phyloP scores from a whole-genome alignment of 768 basidiomycete genomes.

The Inosperma sp. region DNA sequence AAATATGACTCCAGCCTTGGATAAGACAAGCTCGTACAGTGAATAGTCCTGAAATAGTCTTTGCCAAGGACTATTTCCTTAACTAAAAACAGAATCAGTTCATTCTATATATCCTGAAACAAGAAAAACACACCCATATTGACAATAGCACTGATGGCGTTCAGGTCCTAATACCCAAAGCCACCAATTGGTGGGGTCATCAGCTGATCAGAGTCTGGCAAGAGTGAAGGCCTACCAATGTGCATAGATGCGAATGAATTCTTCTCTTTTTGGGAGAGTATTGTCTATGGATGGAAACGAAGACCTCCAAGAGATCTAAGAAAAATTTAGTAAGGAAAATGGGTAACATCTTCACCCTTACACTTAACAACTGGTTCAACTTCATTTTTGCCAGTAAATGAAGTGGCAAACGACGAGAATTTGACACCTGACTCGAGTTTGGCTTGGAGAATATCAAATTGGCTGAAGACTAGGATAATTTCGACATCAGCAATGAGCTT shows the following conservation, averaged over 20 bases:
- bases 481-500: constrained; percentile 49
- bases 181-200: constrained; percentile 13
- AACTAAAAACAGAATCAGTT: not conserved
- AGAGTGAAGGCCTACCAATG: constrained; percentile 41
- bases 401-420: constrained; percentile 52
- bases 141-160: constrained; percentile 45
- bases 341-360: constrained; percentile 25
- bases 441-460: constrained; percentile 52
- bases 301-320: constrained; percentile 49
- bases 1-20: no score
- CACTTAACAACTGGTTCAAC: constrained; percentile 49
- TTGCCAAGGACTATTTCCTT: constrained; percentile 1
- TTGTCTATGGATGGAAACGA: constrained; percentile 45
- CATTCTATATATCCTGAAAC: not conserved
- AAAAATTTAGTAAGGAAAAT: not conserved
- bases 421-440: constrained; percentile 49
- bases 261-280: constrained; percentile 44
- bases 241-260: constrained; percentile 52
- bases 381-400: constrained; percentile 51
- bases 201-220: constrained; percentile 7
- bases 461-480: constrained; percentile 60
- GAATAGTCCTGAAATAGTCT: not conserved
- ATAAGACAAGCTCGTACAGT: not conserved
- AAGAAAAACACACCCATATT: constrained; percentile 37
- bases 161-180: no score